Percentiles rank a stretch among this genome's conserved stretches.
phyloP scores from a whole-genome alignment of 495 filamentous ascomycete genomes.

The Chaetomidium leptoderma region DNA sequence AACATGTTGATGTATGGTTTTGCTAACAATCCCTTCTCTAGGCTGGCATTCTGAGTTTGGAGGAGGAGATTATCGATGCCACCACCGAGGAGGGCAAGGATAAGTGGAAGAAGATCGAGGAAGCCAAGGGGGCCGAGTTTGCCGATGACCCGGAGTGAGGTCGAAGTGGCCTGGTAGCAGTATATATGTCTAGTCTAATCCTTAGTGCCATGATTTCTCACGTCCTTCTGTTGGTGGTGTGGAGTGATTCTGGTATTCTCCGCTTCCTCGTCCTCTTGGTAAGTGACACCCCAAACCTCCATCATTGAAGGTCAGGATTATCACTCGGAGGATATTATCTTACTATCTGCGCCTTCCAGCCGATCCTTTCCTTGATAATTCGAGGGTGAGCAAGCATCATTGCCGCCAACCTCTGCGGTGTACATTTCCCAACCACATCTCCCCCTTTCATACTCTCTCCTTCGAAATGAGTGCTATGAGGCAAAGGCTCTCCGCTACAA shows the following conservation, averaged over 20 bases:
- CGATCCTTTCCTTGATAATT: not conserved
- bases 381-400: not conserved
- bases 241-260: not conserved
- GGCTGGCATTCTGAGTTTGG: slow-evolving; percentile 86
- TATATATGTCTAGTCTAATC: not conserved
- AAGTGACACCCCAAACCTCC: not conserved
- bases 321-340: not conserved
- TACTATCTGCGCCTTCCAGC: not conserved
- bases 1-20: not conserved
- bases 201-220: not conserved
- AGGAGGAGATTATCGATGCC: slow-evolving; percentile 89
- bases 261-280: not conserved
- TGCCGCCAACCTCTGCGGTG: not conserved
- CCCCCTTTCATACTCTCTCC: not conserved
- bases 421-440: not conserved
- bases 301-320: not conserved
- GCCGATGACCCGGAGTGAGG: slow-evolving; percentile 25
- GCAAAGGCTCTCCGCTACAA: not conserved
- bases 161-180: not conserved
- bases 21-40: slow-evolving; percentile 29
- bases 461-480: not conserved
- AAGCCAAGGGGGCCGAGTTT: slow-evolving; percentile 40
- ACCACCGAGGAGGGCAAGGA: slow-evolving; percentile 87
- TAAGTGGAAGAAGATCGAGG: slow-evolving; percentile 73
- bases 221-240: not conserved